Conservation (phyloP, 176 grass and related monocot genomes). For the Oryza glaberrima region DNA sequence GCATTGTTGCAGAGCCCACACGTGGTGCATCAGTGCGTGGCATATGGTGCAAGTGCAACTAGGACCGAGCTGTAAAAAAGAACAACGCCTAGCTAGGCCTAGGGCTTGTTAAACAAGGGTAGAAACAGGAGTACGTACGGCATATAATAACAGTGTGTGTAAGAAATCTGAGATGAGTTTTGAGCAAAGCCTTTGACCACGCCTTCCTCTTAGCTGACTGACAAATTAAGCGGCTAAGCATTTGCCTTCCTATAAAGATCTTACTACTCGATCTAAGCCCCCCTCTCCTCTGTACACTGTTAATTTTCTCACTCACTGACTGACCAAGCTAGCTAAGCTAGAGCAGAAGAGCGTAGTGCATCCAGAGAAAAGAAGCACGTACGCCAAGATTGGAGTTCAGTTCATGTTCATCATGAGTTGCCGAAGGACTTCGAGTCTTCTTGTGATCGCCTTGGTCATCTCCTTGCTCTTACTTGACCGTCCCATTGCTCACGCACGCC, state of each 20-base stretch:
- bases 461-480: constrained; percentile 29
- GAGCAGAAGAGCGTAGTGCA: neutral
- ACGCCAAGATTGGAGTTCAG: neutral
- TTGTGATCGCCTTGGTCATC: constrained; percentile 28
- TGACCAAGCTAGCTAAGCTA: neutral
- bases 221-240: neutral
- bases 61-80: neutral
- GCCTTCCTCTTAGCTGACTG: neutral
- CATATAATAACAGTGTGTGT: constrained; percentile 27
- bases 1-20: constrained; percentile 29
- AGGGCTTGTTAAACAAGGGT: constrained; percentile 42
- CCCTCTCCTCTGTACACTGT: neutral
- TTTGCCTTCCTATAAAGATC: constrained; percentile 23
- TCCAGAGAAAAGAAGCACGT: neutral
- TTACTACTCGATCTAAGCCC: neutral
- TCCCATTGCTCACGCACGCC: constrained; percentile 38
- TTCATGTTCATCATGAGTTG: constrained; percentile 35
- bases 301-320: neutral
- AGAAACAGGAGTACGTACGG: constrained; percentile 11
- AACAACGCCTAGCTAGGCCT: neutral
- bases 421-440: constrained; percentile 1
- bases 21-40: constrained; percentile 33
- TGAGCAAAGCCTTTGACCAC: constrained; percentile 38
- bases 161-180: constrained; percentile 33
- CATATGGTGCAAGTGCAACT: neutral